Base-by-base conservation (phyloP, 495 filamentous ascomycete genomes). In the Aspergillus taichungensis region DNA sequence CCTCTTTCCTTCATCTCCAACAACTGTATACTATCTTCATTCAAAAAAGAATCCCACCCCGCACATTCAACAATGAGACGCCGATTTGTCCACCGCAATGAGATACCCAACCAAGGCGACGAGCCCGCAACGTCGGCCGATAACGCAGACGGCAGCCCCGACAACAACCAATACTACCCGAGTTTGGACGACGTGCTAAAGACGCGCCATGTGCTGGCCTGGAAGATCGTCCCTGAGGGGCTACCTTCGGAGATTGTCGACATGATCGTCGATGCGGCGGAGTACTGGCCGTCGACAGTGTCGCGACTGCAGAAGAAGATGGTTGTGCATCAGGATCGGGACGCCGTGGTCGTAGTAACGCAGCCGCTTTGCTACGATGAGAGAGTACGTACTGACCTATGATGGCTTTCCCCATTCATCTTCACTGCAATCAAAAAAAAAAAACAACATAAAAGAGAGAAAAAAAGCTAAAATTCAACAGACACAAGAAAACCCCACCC, bases 181-280 rank as follows among this genome's bases (percentile, higher is more conserved):
- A 49, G 32, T 18, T 6, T 66, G 11, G 54, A 45, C 30, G 66
- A 73, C 28, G 69, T 66, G 8, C 55, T 71, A 18, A 58, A 60
- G 44, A 57, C 62, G 1, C 60, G 67, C 14, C 47, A 57, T 50
- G 13, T 67, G 1, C 47, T 73, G n/a, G 59, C 57, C 24, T 60
- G 57, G 53, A 71, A 75, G 49, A 51, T 76, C 30, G 56, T 67
- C 34, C 45, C 54, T 6, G 55, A 67, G 30, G 46, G 55, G 1
- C 59, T 87, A 0, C 84, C 84, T 0, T 48, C 63, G 2, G 84
- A 88, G 47, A 53, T 88, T 13, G 55, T 85, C n/a, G 81, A 87
- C 59, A 59, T 67, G 40, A 78, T 88, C 30, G 53, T 85, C 42
- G 84, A 87, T 53, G 58, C 64, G 33, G 83, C 83, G 13, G 83